Conservation (phyloP, 140 eudicot species). For the Ambrosia hybrid region DNA sequence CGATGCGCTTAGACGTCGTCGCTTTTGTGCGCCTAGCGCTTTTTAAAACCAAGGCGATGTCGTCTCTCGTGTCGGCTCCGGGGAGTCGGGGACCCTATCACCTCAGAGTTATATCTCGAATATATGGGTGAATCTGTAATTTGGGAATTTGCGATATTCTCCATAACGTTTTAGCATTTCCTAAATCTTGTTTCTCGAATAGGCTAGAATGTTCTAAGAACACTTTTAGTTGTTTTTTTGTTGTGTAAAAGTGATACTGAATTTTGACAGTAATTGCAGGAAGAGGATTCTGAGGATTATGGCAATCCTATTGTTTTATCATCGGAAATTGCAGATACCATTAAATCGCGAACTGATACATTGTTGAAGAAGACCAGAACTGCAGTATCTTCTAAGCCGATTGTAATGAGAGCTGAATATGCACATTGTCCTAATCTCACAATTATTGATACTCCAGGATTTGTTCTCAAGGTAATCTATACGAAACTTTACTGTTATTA, state of each 20-base stretch:
- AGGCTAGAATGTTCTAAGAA: neutral
- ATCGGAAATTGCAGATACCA: slow-evolving; percentile 75
- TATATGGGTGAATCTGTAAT: no score
- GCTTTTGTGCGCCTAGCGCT: no score
- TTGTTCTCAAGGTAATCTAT: slow-evolving; percentile 76
- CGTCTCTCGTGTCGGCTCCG: no score
- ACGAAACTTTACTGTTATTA: neutral
- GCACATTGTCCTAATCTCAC: slow-evolving; percentile 98
- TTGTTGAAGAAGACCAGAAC: slow-evolving; percentile 63
- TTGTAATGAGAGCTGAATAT: slow-evolving; percentile 93
- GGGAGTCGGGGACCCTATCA: no score
- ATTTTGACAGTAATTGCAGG: slow-evolving; percentile 43
- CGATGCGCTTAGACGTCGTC: no score
- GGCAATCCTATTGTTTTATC: slow-evolving; percentile 67
- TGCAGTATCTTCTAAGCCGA: slow-evolving; percentile 86
- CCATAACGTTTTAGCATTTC: no score
- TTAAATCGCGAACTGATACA: slow-evolving; percentile 76
- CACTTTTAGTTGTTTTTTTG: neutral
- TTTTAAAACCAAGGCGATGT: no score
- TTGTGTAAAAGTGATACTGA: slow-evolving; percentile 13
- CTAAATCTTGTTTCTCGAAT: neutral
- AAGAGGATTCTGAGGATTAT: slow-evolving; percentile 91
- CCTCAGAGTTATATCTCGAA: no score
- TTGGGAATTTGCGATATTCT: no score
- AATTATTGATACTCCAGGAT: slow-evolving; percentile 94